Base-by-base conservation (phyloP, 306 rosid species). In the Medicago ruthenica region DNA sequence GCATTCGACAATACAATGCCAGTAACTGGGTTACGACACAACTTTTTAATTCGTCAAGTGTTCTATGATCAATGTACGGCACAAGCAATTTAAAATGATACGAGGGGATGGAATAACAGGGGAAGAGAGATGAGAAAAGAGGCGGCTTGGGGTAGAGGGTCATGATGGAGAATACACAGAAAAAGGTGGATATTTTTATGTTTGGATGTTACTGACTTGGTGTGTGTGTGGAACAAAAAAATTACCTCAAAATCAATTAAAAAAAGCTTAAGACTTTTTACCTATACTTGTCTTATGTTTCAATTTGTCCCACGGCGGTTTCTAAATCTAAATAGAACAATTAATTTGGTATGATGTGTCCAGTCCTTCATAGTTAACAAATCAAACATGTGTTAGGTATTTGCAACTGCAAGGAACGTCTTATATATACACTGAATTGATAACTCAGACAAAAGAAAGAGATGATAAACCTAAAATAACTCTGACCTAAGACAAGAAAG, bases 321-420 rank as follows among this genome's bases (percentile, higher is more conserved):
- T 34, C 34, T 62, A 62, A 62, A 62, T 34, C 6, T 36, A 62
- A 15, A 8, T 17, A 36, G 68, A n/a, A 62, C 42, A 31, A 27
- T 34, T 61, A 31, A 27, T 27, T 27, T 60, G 37, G 42, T 12
- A 15, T 14, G 41, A 21, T 31, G 42, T 4, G 15, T 59, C 41
- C 8, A 59, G 42, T 22, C 10, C 40, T 61, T 61, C 11, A 31
- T 61, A 12, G 11, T 27, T 11, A 14, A 6, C 18, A 31, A 31
- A 31, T 57, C 67, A 31, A 61, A 61, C 34, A 34, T 6, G 0
- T 1, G 15, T 31, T 31, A 12, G 76, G 67, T 45, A 67, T 15
- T 71, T 41, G 71, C 68, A 77, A 47, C 77, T 79, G 40, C 75
- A 58, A 66, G 76, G 71, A 64, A 70, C 57, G 66, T 24, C 12